These are phyloP conservation scores for Prunus mongolica DNA, from an alignment of 306 rosid species.

Conservation along the genomic window DNA sequence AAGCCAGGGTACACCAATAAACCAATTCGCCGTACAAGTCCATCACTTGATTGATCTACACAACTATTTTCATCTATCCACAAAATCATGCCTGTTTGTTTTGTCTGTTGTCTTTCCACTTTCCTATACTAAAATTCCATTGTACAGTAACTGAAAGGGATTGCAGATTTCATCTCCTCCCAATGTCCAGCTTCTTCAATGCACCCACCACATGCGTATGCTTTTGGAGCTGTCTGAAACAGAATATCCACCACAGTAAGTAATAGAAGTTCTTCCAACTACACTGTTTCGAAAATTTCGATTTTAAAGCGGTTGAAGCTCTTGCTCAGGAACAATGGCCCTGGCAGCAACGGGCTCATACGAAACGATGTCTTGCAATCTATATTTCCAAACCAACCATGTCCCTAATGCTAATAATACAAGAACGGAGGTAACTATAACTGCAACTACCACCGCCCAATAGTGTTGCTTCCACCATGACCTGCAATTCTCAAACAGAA, in stretches of 20 bases:
- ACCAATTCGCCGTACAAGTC: neutral
- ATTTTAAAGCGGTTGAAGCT: slow-evolving; percentile 43
- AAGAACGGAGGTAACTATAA: slow-evolving; percentile 23
- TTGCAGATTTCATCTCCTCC: slow-evolving; percentile 6
- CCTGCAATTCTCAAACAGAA: slow-evolving; percentile 26
- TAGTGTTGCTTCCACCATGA: slow-evolving; percentile 34
- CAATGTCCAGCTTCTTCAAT: slow-evolving; percentile 1
- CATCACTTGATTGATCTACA: neutral
- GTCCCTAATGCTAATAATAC: slow-evolving; percentile 28
- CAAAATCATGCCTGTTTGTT: neutral
- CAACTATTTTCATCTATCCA: neutral
- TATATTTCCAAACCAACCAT: slow-evolving; percentile 35
- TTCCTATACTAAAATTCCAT: neutral
- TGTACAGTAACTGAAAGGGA: slow-evolving; percentile 18
- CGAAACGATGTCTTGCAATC: slow-evolving; percentile 17
- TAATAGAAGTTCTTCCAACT: neutral
- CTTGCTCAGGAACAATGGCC: slow-evolving; percentile 34
- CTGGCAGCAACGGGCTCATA: slow-evolving; percentile 31
- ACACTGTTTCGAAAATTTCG: neutral
- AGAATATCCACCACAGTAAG: neutral
- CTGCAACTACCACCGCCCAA: slow-evolving; percentile 26
- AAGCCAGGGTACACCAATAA: neutral
- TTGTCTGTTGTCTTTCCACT: neutral
- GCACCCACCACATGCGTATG: neutral
- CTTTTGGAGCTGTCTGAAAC: neutral